Evolutionary conservation across 805 yeast genomes (phyloP), one percentile per base, ranked within the genome.

Genomic region (Monosporozyma solicola): DNA sequence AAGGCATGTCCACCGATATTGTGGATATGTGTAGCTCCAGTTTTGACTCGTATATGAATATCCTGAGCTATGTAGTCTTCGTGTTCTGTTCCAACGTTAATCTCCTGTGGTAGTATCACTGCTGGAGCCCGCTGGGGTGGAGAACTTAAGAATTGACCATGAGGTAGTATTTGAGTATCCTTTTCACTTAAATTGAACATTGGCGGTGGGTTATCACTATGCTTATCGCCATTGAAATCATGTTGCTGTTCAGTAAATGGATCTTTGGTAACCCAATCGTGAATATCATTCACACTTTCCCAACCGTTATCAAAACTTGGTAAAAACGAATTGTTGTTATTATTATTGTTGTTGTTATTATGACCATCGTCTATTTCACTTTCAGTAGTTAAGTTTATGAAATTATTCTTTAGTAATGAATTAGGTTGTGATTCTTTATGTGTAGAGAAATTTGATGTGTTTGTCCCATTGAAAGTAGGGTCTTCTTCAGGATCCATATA

Each of bases 11-110:
- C 80, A 49, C 68, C 66, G 4, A 70, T 61, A 54, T 76, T 76
- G 54, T 76, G 79, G 33, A 74, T 61, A 31, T 65, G 61, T 5
- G 73, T 66, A 5, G 66, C 67, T 13, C 74, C 76, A 0, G 78
- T 74, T 49, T 72, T 67, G 13, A 74, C 74, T 22, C 77, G 63
- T 13, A 75, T 69, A 51, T 74, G 77, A n/a, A 60, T 63, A 50
- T 73, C 75, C 25, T 50, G 41, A 16, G 46, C 24, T 65, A 68
- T n/a, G 9, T 33, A 41, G 10, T 46, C 48, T 16, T 50, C 45
- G 9, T 37, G 33, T 20, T 50, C 56, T 16, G 56, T 59, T 25
- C 54, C 57, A 22, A 51, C 54, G 5, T 32, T 46, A 3, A 31
- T 20, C 2, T 37, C 44, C 39, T 49, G 22, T 29, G 47, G n/a